Percentiles rank a stretch among this genome's conserved stretches.
phyloP scores from a whole-genome alignment of 306 rosid species.

The Castanea crenata region DNA sequence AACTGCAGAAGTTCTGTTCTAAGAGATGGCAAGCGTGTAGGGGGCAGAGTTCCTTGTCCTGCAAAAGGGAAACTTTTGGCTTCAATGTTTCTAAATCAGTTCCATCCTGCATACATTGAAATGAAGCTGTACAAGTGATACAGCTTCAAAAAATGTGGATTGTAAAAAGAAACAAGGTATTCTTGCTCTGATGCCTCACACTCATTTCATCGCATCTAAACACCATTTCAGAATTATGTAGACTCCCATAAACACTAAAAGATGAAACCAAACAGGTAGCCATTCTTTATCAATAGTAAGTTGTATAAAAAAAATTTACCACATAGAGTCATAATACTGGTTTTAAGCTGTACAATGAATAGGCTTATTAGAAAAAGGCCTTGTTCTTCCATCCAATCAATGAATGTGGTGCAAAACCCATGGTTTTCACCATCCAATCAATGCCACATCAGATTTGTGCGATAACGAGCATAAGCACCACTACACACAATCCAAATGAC shows the following conservation, averaged over 20 bases:
- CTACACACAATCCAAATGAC: too few species aligned
- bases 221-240: background rate
- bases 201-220: background rate
- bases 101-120: background rate
- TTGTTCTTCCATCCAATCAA: too few species aligned
- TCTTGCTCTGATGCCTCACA: constrained; percentile 3
- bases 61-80: constrained; percentile 22
- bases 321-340: background rate
- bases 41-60: constrained; percentile 84
- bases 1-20: constrained; percentile 74
- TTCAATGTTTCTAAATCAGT: constrained; percentile 11
- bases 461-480: too few species aligned
- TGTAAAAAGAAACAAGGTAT: background rate
- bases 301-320: background rate
- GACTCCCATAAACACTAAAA: background rate
- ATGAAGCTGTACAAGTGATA: background rate
- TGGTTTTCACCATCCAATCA: too few species aligned
- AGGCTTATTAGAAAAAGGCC: too few species aligned
- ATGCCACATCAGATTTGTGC: too few species aligned
- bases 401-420: too few species aligned
- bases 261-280: background rate
- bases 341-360: background rate
- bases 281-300: background rate
- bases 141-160: background rate
- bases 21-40: constrained; percentile 72